Evolutionary conservation across 2,329 filamentous ascomycete genomes (phyloP), one percentile per base, ranked within the genome.

Genomic region (Zarea fungicola): DNA sequence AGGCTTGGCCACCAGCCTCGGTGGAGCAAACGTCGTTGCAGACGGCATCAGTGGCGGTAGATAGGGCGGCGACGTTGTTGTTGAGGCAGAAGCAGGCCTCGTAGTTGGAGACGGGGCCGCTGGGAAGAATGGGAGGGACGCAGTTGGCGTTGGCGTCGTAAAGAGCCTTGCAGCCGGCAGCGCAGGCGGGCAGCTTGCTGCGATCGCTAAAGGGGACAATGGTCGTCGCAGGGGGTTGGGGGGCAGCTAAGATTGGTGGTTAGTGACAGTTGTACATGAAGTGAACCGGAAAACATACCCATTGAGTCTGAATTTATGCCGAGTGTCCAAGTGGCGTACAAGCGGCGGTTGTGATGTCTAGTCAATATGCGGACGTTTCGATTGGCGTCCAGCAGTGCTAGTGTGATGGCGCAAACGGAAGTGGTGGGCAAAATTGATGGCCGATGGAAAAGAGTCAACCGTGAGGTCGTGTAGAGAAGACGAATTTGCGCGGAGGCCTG

Each of bases 1-100:
- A 76, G 13, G 66, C 59, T 40, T 84, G 68, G 0, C 75, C 61
- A 8, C 71, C 64, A 13, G 25, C 16, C 25, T 49, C 39, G 0
- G 74, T 57, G 3, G 71, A 63, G 59, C 85, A 89, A 19, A 71
- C 72, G 14, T 67, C 59, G 51, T 81, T 77, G 67, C 88, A 91
- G 13, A 87, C 76, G 5, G 78, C 78, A 5, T 72, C 67, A 4
- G 76, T 73, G 28, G 73, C 76, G 10, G 71, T 68, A 26, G 78
- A 76, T 49, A 89, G 81, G 8, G 74, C 65, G 4, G 74, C 68
- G 3, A 93, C 74, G 19, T 75, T 69, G 11, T 72, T 55, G 42
- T 85, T 81, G 57, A 75, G 70, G 69, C 89, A 95, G 70, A 95
- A 90, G 68, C 89, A 95, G 29, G 74, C 72, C 44, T 80, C 73